phyloP scores from a whole-genome alignment of 1,139 yeast genomes.

The Yamadazyma oceani region DNA sequence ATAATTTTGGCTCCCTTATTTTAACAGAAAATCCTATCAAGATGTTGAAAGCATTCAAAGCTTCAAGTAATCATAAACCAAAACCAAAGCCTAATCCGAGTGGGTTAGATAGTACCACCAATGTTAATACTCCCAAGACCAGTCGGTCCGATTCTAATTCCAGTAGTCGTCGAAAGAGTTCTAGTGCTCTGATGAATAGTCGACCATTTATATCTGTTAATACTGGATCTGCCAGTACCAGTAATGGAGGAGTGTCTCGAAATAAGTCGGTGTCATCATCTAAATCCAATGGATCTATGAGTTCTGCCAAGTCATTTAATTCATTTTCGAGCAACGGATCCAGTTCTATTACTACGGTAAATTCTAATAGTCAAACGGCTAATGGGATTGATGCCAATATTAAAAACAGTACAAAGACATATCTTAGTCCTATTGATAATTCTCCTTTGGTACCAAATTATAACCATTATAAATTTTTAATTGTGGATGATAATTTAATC shows the following conservation, averaged over 20 bases:
- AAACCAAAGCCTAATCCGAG: no score
- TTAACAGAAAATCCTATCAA: no score
- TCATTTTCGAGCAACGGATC: slow-evolving; percentile 11
- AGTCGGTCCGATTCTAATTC: no score
- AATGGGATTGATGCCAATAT: slow-evolving; percentile 13
- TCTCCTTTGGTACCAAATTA: slow-evolving; percentile 24
- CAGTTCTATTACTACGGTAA: slow-evolving; percentile 3
- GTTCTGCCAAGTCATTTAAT: slow-evolving; percentile 9
- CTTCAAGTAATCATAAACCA: no score
- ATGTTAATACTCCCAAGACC: no score
- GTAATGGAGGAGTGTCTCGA: slow-evolving; percentile 8
- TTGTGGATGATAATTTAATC: slow-evolving; percentile 47
- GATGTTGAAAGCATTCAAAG: slow-evolving; percentile 18
- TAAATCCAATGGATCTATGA: slow-evolving; percentile 11
- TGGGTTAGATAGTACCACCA: no score
- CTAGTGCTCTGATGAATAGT: no score
- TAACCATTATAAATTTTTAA: slow-evolving; percentile 29
- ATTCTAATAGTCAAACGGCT: not conserved
- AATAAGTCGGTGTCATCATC: slow-evolving; percentile 13
- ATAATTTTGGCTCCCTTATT: no score
- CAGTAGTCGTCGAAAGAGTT: no score
- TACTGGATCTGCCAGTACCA: slow-evolving; percentile 14
- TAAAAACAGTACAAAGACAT: slow-evolving; percentile 9
- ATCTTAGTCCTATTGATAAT: slow-evolving; percentile 16
- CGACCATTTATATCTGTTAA: slow-evolving; percentile 13